Conservation (phyloP, 805 yeast species). For the Candida broadrunensis region DNA sequence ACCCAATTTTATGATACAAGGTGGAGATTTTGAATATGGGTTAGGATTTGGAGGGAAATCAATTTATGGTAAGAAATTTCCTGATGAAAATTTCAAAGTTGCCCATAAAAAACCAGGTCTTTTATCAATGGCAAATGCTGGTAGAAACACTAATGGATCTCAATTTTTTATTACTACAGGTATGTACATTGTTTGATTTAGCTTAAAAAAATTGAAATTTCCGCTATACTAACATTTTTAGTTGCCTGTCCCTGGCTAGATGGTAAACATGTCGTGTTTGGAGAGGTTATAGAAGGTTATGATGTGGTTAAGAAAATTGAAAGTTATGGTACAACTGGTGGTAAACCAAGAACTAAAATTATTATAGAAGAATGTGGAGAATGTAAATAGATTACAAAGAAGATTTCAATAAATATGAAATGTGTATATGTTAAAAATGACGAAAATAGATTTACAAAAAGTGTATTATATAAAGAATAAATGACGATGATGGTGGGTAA, state of each 20-base stretch:
- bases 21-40: slow-evolving; percentile 48
- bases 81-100: slow-evolving; percentile 72
- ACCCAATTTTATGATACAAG: slow-evolving; percentile 48
- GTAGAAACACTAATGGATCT: slow-evolving; percentile 97
- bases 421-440: neutral
- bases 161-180: slow-evolving; percentile 92
- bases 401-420: slow-evolving; percentile 1
- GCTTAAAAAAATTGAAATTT: too few species aligned
- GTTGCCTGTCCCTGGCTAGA: slow-evolving; percentile 77
- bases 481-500: neutral
- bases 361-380: slow-evolving; percentile 58
- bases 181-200: too few species aligned
- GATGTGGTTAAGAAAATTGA: slow-evolving; percentile 84
- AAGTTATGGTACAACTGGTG: slow-evolving; percentile 49
- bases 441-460: neutral
- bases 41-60: slow-evolving; percentile 47
- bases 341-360: slow-evolving; percentile 47
- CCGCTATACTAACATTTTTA: too few species aligned
- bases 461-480: neutral
- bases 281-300: slow-evolving; percentile 83
- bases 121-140: slow-evolving; percentile 96
- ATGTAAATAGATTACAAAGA: slow-evolving; percentile 6
- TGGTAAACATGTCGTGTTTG: slow-evolving; percentile 76
- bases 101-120: slow-evolving; percentile 77
- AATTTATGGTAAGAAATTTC: slow-evolving; percentile 67